Percentiles rank a stretch among this genome's conserved stretches.
Evolutionary conservation across 225 moss, liverwort and hornwort species (phyloP).

Genomic region (Ulota crispa): DNA sequence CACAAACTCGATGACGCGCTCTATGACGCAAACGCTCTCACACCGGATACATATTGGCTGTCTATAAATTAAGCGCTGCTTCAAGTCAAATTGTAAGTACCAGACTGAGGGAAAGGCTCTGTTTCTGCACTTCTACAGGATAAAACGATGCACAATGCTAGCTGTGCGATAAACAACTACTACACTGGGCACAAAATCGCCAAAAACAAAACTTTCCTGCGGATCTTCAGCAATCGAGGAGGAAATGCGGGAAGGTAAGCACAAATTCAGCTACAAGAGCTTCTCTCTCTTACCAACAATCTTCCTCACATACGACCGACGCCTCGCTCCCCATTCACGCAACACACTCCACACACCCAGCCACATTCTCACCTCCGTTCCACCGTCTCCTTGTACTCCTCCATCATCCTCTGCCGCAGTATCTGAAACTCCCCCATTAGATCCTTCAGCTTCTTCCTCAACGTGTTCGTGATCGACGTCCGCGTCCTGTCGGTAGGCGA

Average conservation of each 20-base stretch:
- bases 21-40: background rate
- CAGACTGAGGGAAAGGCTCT: background rate
- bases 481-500: constrained; percentile 59
- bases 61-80: background rate
- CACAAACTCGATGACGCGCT: background rate
- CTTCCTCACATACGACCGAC: background rate
- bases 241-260: background rate
- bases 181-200: background rate
- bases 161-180: background rate
- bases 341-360: background rate
- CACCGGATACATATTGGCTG: background rate
- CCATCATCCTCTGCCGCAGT: constrained; percentile 51
- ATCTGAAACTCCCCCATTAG: constrained; percentile 59
- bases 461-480: constrained; percentile 55
- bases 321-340: background rate
- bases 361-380: constrained; percentile 39
- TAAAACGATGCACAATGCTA: background rate
- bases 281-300: background rate
- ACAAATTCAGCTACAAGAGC: background rate
- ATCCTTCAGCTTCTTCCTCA: constrained; percentile 58
- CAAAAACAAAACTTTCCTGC: background rate
- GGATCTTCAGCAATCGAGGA: background rate
- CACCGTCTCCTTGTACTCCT: constrained; percentile 60
- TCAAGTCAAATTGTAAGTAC: background rate
- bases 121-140: background rate